phyloP scores from a whole-genome alignment of 805 yeast genomes.

The Kurtzmaniella fragi region DNA sequence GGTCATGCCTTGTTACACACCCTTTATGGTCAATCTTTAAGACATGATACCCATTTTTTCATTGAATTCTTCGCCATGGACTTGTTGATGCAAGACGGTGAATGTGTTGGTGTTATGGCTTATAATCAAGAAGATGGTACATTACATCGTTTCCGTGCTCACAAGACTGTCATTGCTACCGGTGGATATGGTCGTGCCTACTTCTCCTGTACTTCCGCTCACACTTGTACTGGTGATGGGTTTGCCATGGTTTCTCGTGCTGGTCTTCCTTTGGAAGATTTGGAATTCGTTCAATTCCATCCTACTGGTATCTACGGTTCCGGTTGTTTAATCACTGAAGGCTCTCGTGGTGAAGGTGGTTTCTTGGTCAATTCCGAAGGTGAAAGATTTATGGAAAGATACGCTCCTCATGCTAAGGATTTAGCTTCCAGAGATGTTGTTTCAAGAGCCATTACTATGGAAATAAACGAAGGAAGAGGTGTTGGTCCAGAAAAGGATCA shows the following conservation, averaged over 20 bases:
- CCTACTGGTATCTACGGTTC: conserved; percentile 99
- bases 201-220: conserved; percentile 98
- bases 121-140: conserved; percentile 99
- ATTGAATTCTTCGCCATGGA: conserved; percentile 96
- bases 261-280: conserved; percentile 94
- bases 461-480: conserved; percentile 98
- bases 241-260: conserved; percentile 98
- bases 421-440: conserved; percentile 98
- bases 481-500: conserved; percentile 96
- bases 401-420: conserved; percentile 98
- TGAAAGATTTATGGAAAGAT: conserved; percentile 99
- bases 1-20: conserved; percentile 97
- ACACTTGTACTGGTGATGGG: conserved; percentile 99
- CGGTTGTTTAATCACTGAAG: conserved; percentile 98
- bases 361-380: conserved; percentile 94
- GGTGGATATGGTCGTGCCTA: conserved; percentile 99
- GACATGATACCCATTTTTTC: conserved; percentile 96
- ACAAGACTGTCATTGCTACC: conserved; percentile 93
- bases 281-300: conserved; percentile 98
- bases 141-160: conserved; percentile 94
- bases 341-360: conserved; percentile 99
- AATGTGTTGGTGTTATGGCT: conserved; percentile 94
- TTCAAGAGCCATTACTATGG: conserved; percentile 97
- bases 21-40: conserved; percentile 90
- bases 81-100: conserved; percentile 90